Conservation (phyloP, 805 yeast species). For the Cyberlindnera veronae region DNA sequence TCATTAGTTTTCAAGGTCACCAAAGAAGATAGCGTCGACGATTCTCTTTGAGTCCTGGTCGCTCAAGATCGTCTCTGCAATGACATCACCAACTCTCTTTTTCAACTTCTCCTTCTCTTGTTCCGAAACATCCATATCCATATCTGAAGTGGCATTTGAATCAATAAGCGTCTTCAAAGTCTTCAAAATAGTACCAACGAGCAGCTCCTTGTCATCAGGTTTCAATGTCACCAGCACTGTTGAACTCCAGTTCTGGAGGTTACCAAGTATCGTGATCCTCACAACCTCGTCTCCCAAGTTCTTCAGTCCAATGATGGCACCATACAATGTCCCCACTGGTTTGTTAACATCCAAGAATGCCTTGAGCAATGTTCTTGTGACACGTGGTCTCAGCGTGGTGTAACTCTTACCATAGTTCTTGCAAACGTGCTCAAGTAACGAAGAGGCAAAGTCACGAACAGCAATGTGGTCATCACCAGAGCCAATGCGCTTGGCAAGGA, state of each 20-base stretch:
- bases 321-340: slow-evolving; percentile 88
- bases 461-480: slow-evolving; percentile 37
- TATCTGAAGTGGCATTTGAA: slow-evolving; percentile 30
- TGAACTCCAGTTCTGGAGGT: slow-evolving; percentile 74
- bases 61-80: slow-evolving; percentile 47
- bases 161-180: slow-evolving; percentile 45
- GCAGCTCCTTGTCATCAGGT: slow-evolving; percentile 44
- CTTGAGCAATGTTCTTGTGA: slow-evolving; percentile 86
- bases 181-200: slow-evolving; percentile 50
- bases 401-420: slow-evolving; percentile 78
- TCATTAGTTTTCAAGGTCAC: slow-evolving; percentile 38
- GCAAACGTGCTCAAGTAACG: slow-evolving; percentile 75
- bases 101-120: slow-evolving; percentile 41
- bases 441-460: slow-evolving; percentile 85
- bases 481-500: slow-evolving; percentile 89
- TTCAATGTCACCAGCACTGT: slow-evolving; percentile 43
- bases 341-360: slow-evolving; percentile 84
- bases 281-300: slow-evolving; percentile 87
- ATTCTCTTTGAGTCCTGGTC: slow-evolving; percentile 47
- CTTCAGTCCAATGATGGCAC: slow-evolving; percentile 80
- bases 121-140: slow-evolving; percentile 36
- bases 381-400: slow-evolving; percentile 86
- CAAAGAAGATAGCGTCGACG: slow-evolving; percentile 68
- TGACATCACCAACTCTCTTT: slow-evolving; percentile 57
- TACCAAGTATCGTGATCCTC: slow-evolving; percentile 78